Base-by-base conservation (phyloP, 176 grass and related monocot species). In the Hordeum marinum region DNA sequence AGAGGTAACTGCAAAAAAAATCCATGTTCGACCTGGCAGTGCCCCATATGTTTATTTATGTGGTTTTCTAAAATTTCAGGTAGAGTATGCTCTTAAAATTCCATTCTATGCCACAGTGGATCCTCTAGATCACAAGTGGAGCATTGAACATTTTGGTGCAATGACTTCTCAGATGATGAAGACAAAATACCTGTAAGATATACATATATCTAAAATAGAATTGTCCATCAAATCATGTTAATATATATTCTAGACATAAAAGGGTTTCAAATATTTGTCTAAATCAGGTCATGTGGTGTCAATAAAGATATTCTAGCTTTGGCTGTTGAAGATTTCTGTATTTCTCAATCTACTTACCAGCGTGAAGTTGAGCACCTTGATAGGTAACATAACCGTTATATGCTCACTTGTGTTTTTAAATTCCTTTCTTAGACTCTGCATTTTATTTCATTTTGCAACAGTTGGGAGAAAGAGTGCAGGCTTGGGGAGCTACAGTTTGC, bases 401-500 rank as follows among this genome's bases (percentile, higher is more conserved):
- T 39, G 36, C 36, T 39, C 6, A 39, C 6, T 39, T 39, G 36
- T 39, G 36, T 8, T 39, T 6, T 7, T 39, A 39, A 39, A 5
- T 39, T 39, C 36, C 36, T 39, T 39, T 39, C 6, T 39, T 8
- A 39, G 36, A 7, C 36, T 39, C 5, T 7, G 1, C 36, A 39
- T 39, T 39, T 39, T 39, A 7, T 39, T 39, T 39, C 36, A 39
- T 39, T 39, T 54, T 60, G 39, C 60, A 35, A n/a, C 64, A 96
- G 91, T 64, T 96, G 94, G 91, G 89, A 91, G 43, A 96, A 91
- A 76, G 88, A 91, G 11, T 83, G 75, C 45, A 88, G 59, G 60
- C 57, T 96, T 36, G 94, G 91, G 65, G 82, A 96, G 76, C 61
- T 96, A 42, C 80, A 67, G 66, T 96, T 96, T 61, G 94, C 91